Evolutionary conservation across 306 rosid species (phyloP).

Genomic region (Hylodesmum podocarpum): DNA sequence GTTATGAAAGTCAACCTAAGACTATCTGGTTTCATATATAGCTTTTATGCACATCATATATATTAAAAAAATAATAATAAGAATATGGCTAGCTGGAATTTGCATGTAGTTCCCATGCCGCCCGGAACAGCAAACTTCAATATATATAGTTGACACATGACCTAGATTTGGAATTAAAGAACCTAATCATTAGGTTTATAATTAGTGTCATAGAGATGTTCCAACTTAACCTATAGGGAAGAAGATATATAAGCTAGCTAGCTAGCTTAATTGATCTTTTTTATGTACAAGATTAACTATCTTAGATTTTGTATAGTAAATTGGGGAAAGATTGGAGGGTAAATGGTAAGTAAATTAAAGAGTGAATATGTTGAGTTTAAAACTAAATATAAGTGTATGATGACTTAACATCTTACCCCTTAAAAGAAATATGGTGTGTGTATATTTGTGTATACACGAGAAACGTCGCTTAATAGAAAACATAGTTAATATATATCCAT

Average conservation of each 20-base stretch:
- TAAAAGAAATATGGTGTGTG: background rate
- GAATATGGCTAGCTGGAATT: slow-evolving; percentile 29
- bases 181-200: slow-evolving; percentile 40
- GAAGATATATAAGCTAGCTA: background rate
- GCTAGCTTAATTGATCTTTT: slow-evolving; percentile 2
- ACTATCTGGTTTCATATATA: slow-evolving; percentile 14
- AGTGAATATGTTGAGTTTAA: too few relatives aligned
- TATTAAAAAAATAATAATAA: background rate
- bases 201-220: background rate
- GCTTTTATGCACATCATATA: background rate
- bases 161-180: slow-evolving; percentile 30
- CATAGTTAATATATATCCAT: too few relatives aligned
- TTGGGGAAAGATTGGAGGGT: background rate
- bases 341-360: background rate
- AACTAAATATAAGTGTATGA: too few relatives aligned
- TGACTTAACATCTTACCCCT: background rate
- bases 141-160: slow-evolving; percentile 36
- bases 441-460: background rate
- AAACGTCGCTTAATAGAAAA: background rate
- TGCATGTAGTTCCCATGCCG: slow-evolving; percentile 35
- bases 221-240: background rate
- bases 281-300: background rate
- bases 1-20: slow-evolving; percentile 47
- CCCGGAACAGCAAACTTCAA: slow-evolving; percentile 32
- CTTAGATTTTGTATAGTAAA: background rate